phyloP scores from a whole-genome alignment of 2,329 filamentous ascomycete genomes.

The Xylaria sp. region DNA sequence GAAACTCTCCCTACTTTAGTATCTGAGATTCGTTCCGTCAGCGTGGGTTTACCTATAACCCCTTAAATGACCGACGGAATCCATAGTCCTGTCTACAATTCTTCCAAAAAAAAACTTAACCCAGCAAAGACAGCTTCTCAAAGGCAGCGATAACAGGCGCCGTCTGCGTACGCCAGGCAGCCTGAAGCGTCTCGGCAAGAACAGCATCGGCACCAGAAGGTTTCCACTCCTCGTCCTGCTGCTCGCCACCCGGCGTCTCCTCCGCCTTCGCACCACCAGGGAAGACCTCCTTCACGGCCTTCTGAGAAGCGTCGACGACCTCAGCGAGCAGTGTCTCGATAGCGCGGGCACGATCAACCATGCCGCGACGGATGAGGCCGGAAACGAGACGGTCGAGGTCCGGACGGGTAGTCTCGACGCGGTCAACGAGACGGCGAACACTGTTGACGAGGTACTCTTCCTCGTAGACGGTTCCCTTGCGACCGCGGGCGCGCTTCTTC shows the following conservation, averaged over 20 bases:
- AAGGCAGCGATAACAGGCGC: slow-evolving; percentile 46
- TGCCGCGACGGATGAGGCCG: slow-evolving; percentile 70
- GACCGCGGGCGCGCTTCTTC: slow-evolving; percentile 86
- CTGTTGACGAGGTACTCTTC: slow-evolving; percentile 94
- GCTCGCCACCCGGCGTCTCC: slow-evolving; percentile 7
- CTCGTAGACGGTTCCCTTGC: slow-evolving; percentile 96
- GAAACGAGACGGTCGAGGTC: slow-evolving; percentile 73
- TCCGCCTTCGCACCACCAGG: slow-evolving; percentile 21
- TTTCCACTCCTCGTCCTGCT: slow-evolving; percentile 28
- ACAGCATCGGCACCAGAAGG: slow-evolving; percentile 49
- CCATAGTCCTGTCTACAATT: not conserved
- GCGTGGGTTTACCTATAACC: not conserved
- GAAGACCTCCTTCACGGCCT: slow-evolving; percentile 68
- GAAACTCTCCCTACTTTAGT: no score
- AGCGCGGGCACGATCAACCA: slow-evolving; percentile 80
- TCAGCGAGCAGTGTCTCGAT: slow-evolving; percentile 70
- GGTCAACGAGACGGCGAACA: slow-evolving; percentile 74
- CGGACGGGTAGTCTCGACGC: slow-evolving; percentile 65
- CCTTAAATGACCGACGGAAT: not conserved
- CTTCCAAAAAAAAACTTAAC: slow-evolving; percentile 28
- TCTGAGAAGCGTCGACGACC: slow-evolving; percentile 63
- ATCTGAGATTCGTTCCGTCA: no score
- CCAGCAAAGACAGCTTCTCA: slow-evolving; percentile 47
- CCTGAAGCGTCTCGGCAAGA: slow-evolving; percentile 46
- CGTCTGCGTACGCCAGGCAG: slow-evolving; percentile 40